Percentiles rank a stretch among this genome's conserved stretches.
Conservation (phyloP, 192 early-diverging fungal species). For the Chytriomyces confervae region DNA sequence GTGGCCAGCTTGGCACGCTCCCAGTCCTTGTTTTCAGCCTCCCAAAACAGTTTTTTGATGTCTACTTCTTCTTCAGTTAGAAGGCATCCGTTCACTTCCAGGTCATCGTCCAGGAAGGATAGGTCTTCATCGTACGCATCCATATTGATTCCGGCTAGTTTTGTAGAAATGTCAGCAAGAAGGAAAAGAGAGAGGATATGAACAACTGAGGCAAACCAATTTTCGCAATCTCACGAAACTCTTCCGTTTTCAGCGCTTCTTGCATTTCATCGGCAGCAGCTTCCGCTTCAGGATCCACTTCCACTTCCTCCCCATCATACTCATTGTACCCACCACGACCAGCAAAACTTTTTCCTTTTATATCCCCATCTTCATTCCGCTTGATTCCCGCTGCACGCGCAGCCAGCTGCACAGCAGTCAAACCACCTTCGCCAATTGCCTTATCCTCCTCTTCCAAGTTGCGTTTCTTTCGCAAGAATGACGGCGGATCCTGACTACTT, state of each 20-base stretch:
- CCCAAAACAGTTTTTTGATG: conserved; percentile 85
- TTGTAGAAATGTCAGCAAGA: background rate
- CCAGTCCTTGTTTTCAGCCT: conserved; percentile 84
- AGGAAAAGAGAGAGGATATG: background rate
- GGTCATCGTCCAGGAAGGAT: conserved; percentile 55
- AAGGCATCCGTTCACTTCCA: conserved; percentile 54
- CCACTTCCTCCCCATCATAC: conserved; percentile 33
- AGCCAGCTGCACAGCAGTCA: conserved; percentile 34
- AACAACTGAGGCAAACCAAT: conserved; percentile 4
- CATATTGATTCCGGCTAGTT: conserved; percentile 25
- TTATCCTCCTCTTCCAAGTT: conserved; percentile 23
- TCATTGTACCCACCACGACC: conserved; percentile 4
- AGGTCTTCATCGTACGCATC: conserved; percentile 42
- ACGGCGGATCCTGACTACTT: conserved; percentile 79
- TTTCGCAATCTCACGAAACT: conserved; percentile 11
- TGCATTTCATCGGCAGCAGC: background rate
- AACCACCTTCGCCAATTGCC: conserved; percentile 30
- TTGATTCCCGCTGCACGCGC: conserved; percentile 22
- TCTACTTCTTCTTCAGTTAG: conserved; percentile 79
- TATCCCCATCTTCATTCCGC: background rate
- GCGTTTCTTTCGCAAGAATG: conserved; percentile 59
- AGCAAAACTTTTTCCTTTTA: background rate
- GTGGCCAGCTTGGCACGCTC: conserved; percentile 28
- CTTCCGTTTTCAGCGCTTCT: conserved; percentile 12
- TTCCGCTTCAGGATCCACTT: conserved; percentile 31